phyloP scores from a whole-genome alignment of 2,329 filamentous ascomycete species.

The Aspergillus fischeri region DNA sequence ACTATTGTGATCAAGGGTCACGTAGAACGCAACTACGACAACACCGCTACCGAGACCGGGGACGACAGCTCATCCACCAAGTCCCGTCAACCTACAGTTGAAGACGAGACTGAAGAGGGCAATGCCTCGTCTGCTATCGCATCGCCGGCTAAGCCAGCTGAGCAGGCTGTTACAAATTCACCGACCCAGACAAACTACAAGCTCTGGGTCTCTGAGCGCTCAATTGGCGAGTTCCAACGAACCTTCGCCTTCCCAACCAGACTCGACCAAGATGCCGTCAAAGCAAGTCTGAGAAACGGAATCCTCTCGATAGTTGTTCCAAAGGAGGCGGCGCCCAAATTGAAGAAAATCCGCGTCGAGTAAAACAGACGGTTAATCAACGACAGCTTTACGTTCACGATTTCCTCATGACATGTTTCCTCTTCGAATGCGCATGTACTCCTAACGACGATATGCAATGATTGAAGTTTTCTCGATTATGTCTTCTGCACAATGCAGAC shows the following conservation, averaged over 20 bases:
- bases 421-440: not conserved
- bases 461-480: not conserved
- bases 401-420: not conserved
- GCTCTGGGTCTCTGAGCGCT: slow-evolving; percentile 57
- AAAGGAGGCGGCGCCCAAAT: slow-evolving; percentile 47
- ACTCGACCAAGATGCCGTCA: slow-evolving; percentile 56
- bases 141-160: slow-evolving; percentile 15
- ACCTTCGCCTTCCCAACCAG: slow-evolving; percentile 53
- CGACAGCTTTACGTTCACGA: not conserved
- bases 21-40: slow-evolving; percentile 31
- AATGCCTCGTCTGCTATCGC: slow-evolving; percentile 9
- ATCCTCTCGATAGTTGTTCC: slow-evolving; percentile 54
- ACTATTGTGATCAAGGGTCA: slow-evolving; percentile 43
- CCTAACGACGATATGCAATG: not conserved
- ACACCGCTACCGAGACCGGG: slow-evolving; percentile 13
- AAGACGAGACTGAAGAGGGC: slow-evolving; percentile 46
- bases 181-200: slow-evolving; percentile 27
- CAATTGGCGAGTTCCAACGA: slow-evolving; percentile 54
- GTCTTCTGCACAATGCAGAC: not conserved
- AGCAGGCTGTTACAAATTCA: slow-evolving; percentile 19
- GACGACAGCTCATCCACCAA: slow-evolving; percentile 22
- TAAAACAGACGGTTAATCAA: not conserved
- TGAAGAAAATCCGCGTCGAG: slow-evolving; percentile 51
- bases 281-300: slow-evolving; percentile 56
- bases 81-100: slow-evolving; percentile 47